Base-by-base conservation (phyloP, 257 asterid species). In the Euphrasia confusa region DNA sequence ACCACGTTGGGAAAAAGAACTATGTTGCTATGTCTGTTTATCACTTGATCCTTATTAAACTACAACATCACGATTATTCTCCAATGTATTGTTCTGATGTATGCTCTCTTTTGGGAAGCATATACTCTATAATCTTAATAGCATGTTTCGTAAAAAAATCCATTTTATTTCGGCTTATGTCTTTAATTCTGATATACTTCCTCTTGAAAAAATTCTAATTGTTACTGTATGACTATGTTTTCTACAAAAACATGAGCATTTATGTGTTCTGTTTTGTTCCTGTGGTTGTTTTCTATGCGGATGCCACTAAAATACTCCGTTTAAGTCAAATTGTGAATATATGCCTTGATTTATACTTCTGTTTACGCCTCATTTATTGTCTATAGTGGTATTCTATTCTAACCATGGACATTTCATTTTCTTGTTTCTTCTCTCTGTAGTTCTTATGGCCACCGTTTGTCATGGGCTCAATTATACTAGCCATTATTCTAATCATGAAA, bases 391-490 rank as follows among this genome's bases (percentile, higher is more conserved):
- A 63, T 50, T 66, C 60, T 61, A n/a, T 68, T 73, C 74, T 76
- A 61, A 68, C 66, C 32, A 48, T 39, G 28, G 52, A 57, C 55
- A 48, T 14, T 70, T 50, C 53, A 4, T 24, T 64, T 40, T 55
- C 39, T 55, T 72, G 59, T 58, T 63, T 69, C 58, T 60, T 47
- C 49, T 49, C 59, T 72, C 65, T 77, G 70, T 55, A 93, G 99
- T 93, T 93, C 79, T 68, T 56, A 56, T 93, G 97, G 99, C 97
- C 76, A 65, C 97, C 99, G 71, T 89, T 93, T 26, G 58, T 83
- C 69, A 83, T 93, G 99, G 99, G 99, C 70, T 87, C 92, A 47
- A 68, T 84, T 40, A 77, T 77, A 62, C 77, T 93, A 63, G 90
- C 89, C 27, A 72, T 93, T 72, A 87, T 93, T 74, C 79, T 89